Evolutionary conservation across 805 yeast genomes (phyloP).

Genomic region (Nakazawaea ernobii): DNA sequence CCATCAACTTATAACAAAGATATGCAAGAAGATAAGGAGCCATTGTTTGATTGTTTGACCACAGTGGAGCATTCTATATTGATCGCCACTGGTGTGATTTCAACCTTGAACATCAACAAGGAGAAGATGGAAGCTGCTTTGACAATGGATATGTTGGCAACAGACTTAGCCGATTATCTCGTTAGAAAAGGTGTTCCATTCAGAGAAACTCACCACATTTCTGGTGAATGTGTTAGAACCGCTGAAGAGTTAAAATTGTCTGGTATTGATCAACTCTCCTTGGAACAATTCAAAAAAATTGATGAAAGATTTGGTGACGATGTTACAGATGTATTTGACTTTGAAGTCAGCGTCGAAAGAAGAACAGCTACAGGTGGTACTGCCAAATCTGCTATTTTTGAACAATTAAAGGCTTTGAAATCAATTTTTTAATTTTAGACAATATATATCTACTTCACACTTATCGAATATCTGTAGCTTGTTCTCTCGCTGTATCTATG

Average conservation of each 20-base stretch:
- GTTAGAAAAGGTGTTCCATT: slow-evolving; percentile 98
- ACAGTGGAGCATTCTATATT: slow-evolving; percentile 92
- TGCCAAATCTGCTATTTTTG: slow-evolving; percentile 80
- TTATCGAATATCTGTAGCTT: not conserved
- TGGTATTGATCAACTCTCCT: slow-evolving; percentile 80
- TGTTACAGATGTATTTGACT: slow-evolving; percentile 80
- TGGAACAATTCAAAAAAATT: slow-evolving; percentile 73
- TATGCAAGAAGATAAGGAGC: slow-evolving; percentile 98
- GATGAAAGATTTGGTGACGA: slow-evolving; percentile 79
- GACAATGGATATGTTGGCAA: slow-evolving; percentile 98
- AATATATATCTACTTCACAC: not conserved
- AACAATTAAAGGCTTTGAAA: slow-evolving; percentile 50
- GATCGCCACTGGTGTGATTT: slow-evolving; percentile 94
- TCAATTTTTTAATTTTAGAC: not conserved
- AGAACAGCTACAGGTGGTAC: slow-evolving; percentile 97
- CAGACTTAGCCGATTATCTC: slow-evolving; percentile 95
- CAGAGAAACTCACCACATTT: slow-evolving; percentile 98
- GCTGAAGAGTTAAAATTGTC: slow-evolving; percentile 76
- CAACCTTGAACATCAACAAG: slow-evolving; percentile 71
- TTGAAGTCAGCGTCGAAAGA: slow-evolving; percentile 93
- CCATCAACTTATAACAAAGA: slow-evolving; percentile 98
- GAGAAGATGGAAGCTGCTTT: slow-evolving; percentile 80
- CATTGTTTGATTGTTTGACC: slow-evolving; percentile 84
- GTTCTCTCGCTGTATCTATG: not conserved
- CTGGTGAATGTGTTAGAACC: slow-evolving; percentile 92